Base-by-base conservation (phyloP, 1,139 yeast species). In the Hanseniaspora uvarum region DNA sequence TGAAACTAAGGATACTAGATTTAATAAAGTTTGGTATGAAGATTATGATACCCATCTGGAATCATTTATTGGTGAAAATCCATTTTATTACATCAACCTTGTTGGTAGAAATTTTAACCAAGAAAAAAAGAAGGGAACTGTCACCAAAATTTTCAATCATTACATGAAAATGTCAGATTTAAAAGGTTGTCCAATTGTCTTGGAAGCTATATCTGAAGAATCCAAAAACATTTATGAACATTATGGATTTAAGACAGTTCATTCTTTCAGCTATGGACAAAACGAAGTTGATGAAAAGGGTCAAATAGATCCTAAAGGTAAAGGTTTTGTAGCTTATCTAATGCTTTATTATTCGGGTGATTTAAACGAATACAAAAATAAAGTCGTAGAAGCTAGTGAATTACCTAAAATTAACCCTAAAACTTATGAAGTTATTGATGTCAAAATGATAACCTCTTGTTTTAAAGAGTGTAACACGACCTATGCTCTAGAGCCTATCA, bases 331-430 rank as follows among this genome's bases (percentile, higher is more conserved):
- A 7, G 64, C 60, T 1, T 59, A 63, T 34, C 56, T 65, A 28
- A 66, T 66, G 69, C 56, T 65, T 6, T 65, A 65, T 52, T 61
- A 63, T 52, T 62, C 63, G 48, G 53, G 53, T 7, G 62, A 62
- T 31, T 38, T 53, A 14, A 37, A 47, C 8, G 37, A 47, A 16
- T 53, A 53, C 30, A 47, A 34, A 36, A 38, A 26, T n/a, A 34
- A 28, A 3, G 28, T 6, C 11, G 21, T 53, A 18, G 46, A 40
- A 6, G 55, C 36, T 24, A 48, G 31, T n/a, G 45, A 47, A 12
- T 48, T 53, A 21, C 52, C 50, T 14, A 18, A 43, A 24, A 38
- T 61, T 44, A 53, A 54, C 26, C 52, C 55, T 44, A 57, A 55
- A 46, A 53, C 57, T 7, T 50, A 48, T 19, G 47, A 39, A 18